Evolutionary conservation across 2,329 filamentous ascomycete species (phyloP), one percentile per base, ranked within the genome.

Genomic region (Pleoardoris graminearum): DNA sequence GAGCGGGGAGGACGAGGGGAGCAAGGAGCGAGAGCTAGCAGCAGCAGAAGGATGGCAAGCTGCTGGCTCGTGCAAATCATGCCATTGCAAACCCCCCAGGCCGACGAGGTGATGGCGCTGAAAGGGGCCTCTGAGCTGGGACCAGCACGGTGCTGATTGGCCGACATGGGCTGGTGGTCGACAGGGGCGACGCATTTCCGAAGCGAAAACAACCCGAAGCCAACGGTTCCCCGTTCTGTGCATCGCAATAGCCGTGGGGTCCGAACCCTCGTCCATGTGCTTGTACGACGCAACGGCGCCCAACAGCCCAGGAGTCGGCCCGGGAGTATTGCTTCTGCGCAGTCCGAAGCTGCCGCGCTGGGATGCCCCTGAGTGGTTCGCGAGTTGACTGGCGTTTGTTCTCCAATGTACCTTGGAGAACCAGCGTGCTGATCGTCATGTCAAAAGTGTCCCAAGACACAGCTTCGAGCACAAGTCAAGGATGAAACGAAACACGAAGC

Each of bases 1-100:
- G 17, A 12, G 44, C 36, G 43, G 49, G 25, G 42, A 22, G 17
- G 17, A 30, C 25, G 42, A 17, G 12, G 10, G 14, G 32, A 30
- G 19, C 27, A 35, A 32, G 16, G 30, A 35, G 25, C 12, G 25
- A 21, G 11, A 30, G 30, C 22, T 16, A 33, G 30, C 19, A 33
- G 21, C 48, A 45, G 41, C 39, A 23, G 35, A 44, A 30, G 35
- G 35, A 46, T 39, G 22, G 36, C 17, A 39, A 33, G 33, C 25
- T 38, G 23, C 35, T 36, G 37, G 32, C 42, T 47, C 33, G 33
- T 46, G 49, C 41, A 51, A 51, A 47, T 51, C 42, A 33, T 36
- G 25, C 41, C 19, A 16, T 37, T 17, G 46, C 29, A 42, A 32
- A 36, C 33, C 16, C 23, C 36, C 46, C 36, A 23, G 14, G 8